Percentiles rank a stretch among this genome's conserved stretches.
phyloP scores from a whole-genome alignment of 495 filamentous ascomycete species.

The Penicillium coffeae region DNA sequence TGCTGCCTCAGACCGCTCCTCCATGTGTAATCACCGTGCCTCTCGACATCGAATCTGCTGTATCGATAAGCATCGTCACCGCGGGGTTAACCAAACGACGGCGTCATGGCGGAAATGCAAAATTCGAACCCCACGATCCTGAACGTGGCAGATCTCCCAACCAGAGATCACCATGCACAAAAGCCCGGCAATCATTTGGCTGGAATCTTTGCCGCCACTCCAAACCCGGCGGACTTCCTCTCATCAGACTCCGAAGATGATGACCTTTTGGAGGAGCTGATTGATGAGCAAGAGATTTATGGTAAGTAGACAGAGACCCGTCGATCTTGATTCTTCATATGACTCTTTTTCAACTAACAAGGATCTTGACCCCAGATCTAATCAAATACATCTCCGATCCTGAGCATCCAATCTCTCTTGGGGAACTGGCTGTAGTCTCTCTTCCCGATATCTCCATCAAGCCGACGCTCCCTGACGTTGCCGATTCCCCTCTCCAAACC shows the following conservation, averaged over 20 bases:
- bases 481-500: slow-evolving; percentile 44
- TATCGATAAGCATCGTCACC: background rate
- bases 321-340: too few relatives aligned
- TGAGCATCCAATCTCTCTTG: slow-evolving; percentile 90
- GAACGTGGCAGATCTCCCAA: slow-evolving; percentile 86
- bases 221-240: slow-evolving; percentile 31
- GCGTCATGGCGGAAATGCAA: slow-evolving; percentile 52
- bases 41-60: too few relatives aligned
- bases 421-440: slow-evolving; percentile 87
- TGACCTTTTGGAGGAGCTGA: slow-evolving; percentile 66
- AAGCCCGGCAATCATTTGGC: slow-evolving; percentile 40
- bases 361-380: slow-evolving; percentile 72
- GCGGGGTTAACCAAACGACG: background rate
- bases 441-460: slow-evolving; percentile 83
- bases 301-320: slow-evolving; percentile 56
- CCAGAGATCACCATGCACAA: slow-evolving; percentile 53
- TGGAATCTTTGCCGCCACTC: slow-evolving; percentile 35
- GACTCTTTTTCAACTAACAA: too few relatives aligned
- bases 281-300: slow-evolving; percentile 96
- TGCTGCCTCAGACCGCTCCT: too few relatives aligned
- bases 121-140: slow-evolving; percentile 96
- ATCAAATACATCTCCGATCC: slow-evolving; percentile 93
- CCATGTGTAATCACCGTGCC: too few relatives aligned
- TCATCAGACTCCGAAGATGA: slow-evolving; percentile 53
- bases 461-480: slow-evolving; percentile 52